A percentile compares a stretch with the other conserved stretches of the same genome.
Evolutionary conservation across 1,284 basidiomycete species (phyloP).

Genomic region (Thecaphora thlaspeos): DNA sequence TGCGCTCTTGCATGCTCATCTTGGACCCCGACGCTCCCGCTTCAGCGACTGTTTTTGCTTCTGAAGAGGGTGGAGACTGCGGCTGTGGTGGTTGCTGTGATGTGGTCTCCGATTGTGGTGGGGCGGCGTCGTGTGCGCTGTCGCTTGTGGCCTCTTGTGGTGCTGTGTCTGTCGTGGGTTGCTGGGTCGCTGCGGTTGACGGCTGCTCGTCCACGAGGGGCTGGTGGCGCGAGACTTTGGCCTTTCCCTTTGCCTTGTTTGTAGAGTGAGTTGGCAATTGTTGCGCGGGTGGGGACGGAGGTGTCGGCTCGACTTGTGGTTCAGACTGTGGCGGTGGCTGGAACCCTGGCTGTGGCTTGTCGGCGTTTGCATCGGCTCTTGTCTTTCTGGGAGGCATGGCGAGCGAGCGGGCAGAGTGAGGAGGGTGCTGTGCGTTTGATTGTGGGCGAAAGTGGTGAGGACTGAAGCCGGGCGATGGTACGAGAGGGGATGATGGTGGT

Average conservation of each 20-base stretch:
- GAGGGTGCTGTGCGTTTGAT: too few species aligned
- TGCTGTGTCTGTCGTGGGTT: background rate
- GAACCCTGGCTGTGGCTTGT: background rate
- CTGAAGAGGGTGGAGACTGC: too few species aligned
- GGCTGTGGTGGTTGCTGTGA: too few species aligned
- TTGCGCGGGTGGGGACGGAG: background rate
- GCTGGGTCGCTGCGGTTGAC: background rate
- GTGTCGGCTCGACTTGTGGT: too few species aligned
- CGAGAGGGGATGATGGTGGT: too few species aligned
- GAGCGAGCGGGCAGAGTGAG: background rate
- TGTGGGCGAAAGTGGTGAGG: too few species aligned
- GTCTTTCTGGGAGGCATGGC: constrained; percentile 21
- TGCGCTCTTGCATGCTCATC: constrained; percentile 15
- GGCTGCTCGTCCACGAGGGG: background rate
- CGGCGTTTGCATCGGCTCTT: constrained; percentile 15
- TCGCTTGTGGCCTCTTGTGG: background rate
- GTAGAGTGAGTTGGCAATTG: background rate
- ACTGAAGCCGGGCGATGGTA: too few species aligned
- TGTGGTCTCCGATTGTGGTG: too few species aligned
- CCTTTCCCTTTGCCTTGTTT: background rate
- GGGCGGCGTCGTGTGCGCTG: too few species aligned
- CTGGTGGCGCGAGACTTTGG: background rate
- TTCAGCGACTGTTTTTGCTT: too few species aligned
- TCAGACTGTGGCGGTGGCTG: too few species aligned
- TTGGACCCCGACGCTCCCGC: background rate